Percentiles rank a stretch among this genome's conserved stretches.
Evolutionary conservation across 1,284 basidiomycete species (phyloP).

Genomic region (Cryptococcus hybrid): DNA sequence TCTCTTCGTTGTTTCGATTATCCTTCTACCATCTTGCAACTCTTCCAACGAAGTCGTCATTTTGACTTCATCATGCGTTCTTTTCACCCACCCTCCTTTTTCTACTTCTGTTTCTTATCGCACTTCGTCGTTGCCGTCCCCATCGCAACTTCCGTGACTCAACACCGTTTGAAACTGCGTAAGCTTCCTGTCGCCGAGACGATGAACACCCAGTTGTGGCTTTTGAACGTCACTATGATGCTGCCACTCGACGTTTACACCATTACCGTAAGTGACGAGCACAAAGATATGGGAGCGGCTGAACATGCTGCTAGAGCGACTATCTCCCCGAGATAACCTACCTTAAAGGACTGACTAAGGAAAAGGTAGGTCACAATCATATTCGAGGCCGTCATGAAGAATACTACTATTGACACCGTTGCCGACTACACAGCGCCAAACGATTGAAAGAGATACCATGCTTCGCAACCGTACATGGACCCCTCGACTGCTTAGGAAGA

Average conservation of each 20-base stretch:
- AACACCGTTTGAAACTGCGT: neutral
- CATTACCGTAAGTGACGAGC: constrained; percentile 2
- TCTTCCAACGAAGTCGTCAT: too few relatives aligned
- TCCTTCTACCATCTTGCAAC: too few relatives aligned
- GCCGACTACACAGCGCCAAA: neutral
- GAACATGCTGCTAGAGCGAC: neutral
- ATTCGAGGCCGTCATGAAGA: too few relatives aligned
- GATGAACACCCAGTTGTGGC: constrained; percentile 7
- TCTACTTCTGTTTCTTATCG: too few relatives aligned
- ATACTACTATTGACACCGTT: too few relatives aligned
- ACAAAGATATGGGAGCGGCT: neutral
- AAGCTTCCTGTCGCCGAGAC: constrained; percentile 7
- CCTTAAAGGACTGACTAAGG: neutral
- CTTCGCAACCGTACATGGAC: constrained; percentile 7
- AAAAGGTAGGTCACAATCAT: neutral
- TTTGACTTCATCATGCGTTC: too few relatives aligned
- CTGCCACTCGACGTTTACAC: constrained; percentile 8
- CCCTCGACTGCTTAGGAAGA: neutral
- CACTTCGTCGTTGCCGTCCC: too few relatives aligned
- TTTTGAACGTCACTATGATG: constrained; percentile 9
- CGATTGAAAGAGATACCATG: constrained; percentile 2
- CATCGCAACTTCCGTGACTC: neutral
- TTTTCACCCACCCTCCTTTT: too few relatives aligned
- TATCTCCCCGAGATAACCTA: neutral
- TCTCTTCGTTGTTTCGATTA: too few relatives aligned